Conservation (phyloP, 139 green algal genomes). For the Volvox reticuliferus region DNA sequence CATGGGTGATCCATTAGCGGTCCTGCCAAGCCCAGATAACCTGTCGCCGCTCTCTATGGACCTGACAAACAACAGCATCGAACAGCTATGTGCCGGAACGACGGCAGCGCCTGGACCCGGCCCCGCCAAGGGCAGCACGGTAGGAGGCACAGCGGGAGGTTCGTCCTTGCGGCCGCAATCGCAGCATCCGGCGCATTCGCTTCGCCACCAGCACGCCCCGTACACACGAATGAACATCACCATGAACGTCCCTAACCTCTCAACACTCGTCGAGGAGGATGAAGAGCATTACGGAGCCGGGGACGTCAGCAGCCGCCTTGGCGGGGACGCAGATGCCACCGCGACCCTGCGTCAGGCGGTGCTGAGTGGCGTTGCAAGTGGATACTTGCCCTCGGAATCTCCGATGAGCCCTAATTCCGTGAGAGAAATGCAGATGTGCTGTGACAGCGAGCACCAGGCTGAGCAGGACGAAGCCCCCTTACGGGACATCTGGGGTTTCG, state of each 20-base stretch:
- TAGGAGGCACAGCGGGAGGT: neutral
- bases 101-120: neutral
- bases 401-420: constrained; percentile 51
- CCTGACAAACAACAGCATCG: constrained; percentile 67
- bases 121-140: neutral
- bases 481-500: constrained; percentile 86
- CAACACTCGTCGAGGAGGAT: constrained; percentile 81
- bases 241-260: constrained; percentile 75
- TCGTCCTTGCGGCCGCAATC: neutral
- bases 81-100: neutral
- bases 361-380: neutral
- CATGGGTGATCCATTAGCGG: neutral
- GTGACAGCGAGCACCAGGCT: neutral
- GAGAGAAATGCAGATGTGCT: constrained; percentile 43
- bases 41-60: constrained; percentile 69
- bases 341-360: neutral
- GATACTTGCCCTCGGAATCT: neutral
- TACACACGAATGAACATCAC: constrained; percentile 78
- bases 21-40: constrained; percentile 17
- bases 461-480: constrained; percentile 14
- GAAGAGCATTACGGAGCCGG: constrained; percentile 60
- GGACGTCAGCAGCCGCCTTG: neutral
- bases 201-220: constrained; percentile 18
- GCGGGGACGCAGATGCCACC: neutral
- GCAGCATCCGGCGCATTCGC: neutral